Evolutionary conservation across 805 yeast genomes (phyloP), one percentile per base, ranked within the genome.

Genomic region (Ogataea kodamae): DNA sequence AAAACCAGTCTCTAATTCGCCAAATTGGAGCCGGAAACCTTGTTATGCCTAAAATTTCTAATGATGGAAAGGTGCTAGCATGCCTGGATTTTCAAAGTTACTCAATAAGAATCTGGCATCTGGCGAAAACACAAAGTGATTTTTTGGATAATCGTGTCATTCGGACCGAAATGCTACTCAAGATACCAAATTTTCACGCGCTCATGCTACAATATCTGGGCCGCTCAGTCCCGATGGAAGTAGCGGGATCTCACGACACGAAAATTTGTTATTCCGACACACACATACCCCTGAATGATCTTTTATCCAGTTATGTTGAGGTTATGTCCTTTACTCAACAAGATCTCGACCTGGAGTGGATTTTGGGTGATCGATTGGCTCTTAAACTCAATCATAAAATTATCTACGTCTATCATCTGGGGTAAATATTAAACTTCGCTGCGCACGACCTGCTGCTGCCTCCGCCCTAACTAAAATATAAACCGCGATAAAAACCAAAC

Each of bases 181-280:
- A 54, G 28, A 46, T 51, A 1, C 53, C 57, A 2, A 46, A 53
- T 27, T 55, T 55, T 15, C 43, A 47, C 13, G 39, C 49, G 14
- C 29, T 54, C 5, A 39, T 54, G 18, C 28, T 55, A 6, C 59
- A 57, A 30, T 13, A 19, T 12, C 8, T 27, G 20, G 37, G 32
- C 5, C 10, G 14, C 3, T 10, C 28, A 4, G 37, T 28, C 3
- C 32, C 37, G 13, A 27, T 33, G 32, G 37, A 33, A 13, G 5
- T 33, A 5, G 23, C 29, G 6, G 23, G 24, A 10, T 14, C 16
- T 13, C 28, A 22, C 9, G 28, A 33, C 20, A 33, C 37, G 4
- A 20, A 18, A 9, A 25, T 33, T 15, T 33, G 37, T 14, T 21
- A 14, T 18, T 27, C 31, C 3, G 19, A 18, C 4, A 8, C n/a